Percentiles rank a stretch among this genome's conserved stretches.
These are phyloP conservation scores for Mangifera indica DNA, from an alignment of 345 rosid species.

Conservation along the genomic window DNA sequence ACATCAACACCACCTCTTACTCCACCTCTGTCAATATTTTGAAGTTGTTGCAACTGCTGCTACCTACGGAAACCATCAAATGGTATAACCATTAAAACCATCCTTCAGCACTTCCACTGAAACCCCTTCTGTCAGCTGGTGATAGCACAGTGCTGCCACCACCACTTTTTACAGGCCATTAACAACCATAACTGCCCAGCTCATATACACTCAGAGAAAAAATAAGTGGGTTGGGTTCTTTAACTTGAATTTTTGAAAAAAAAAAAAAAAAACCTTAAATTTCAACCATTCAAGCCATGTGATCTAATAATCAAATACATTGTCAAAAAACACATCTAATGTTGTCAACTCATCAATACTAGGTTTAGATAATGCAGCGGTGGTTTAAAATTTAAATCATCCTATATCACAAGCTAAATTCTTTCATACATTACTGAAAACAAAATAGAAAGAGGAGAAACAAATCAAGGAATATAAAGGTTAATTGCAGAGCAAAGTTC, in stretches of 20 bases:
- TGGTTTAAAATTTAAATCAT: too few species aligned
- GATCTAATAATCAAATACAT: too few species aligned
- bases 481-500: background rate
- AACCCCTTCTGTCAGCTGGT: background rate
- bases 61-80: background rate
- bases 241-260: too few species aligned
- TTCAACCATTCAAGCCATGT: too few species aligned
- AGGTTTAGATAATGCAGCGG: too few species aligned
- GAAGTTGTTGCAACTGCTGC: background rate
- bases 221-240: background rate
- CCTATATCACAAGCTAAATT: background rate
- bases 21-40: background rate
- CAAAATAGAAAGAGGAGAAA: background rate
- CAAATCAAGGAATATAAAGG: background rate
- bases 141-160: background rate
- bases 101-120: background rate
- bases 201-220: background rate
- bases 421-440: conserved; percentile 9
- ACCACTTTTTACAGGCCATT: background rate
- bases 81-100: background rate
- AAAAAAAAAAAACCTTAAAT: too few species aligned
- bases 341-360: too few species aligned
- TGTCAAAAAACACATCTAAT: too few species aligned
- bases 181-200: background rate
- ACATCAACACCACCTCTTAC: background rate